Conservation (phyloP, 2,329 filamentous ascomycete genomes). For the Aspergillus fischeri region DNA sequence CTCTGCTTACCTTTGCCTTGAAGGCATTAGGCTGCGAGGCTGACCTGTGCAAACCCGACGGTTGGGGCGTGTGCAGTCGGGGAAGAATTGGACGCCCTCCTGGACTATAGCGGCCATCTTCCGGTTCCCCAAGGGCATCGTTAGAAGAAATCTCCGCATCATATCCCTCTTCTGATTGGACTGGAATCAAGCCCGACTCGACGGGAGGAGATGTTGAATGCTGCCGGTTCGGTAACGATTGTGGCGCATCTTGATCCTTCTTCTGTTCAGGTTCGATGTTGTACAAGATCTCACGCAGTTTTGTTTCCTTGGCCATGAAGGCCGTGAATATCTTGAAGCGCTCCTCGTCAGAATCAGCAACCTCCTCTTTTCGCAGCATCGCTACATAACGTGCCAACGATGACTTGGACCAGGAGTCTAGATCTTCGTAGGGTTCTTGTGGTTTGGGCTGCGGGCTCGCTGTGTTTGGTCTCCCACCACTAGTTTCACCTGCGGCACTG, state of each 20-base stretch:
- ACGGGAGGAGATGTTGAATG: slow-evolving; percentile 9
- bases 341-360: slow-evolving; percentile 45
- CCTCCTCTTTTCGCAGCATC: slow-evolving; percentile 52
- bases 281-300: slow-evolving; percentile 46
- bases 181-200: slow-evolving; percentile 33
- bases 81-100: slow-evolving; percentile 49
- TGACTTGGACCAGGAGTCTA: slow-evolving; percentile 56
- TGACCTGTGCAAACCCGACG: slow-evolving; percentile 21
- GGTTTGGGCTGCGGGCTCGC: slow-evolving; percentile 13
- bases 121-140: slow-evolving; percentile 13
- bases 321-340: slow-evolving; percentile 52
- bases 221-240: slow-evolving; percentile 8
- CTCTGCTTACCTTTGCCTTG: slow-evolving; percentile 1
- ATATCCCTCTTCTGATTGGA: slow-evolving; percentile 23
- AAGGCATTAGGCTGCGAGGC: slow-evolving; percentile 20
- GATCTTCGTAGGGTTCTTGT: slow-evolving; percentile 47
- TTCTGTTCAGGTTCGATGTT: slow-evolving; percentile 43
- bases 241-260: slow-evolving; percentile 11
- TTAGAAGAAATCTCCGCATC: neutral
- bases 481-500: neutral
- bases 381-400: slow-evolving; percentile 52
- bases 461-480: slow-evolving; percentile 2
- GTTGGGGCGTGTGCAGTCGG: slow-evolving; percentile 18
- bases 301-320: slow-evolving; percentile 47
- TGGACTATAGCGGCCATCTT: slow-evolving; percentile 47